These are phyloP conservation scores for Raphanus raphanistrum DNA, from an alignment of 345 rosid genomes.

Conservation along the genomic window DNA sequence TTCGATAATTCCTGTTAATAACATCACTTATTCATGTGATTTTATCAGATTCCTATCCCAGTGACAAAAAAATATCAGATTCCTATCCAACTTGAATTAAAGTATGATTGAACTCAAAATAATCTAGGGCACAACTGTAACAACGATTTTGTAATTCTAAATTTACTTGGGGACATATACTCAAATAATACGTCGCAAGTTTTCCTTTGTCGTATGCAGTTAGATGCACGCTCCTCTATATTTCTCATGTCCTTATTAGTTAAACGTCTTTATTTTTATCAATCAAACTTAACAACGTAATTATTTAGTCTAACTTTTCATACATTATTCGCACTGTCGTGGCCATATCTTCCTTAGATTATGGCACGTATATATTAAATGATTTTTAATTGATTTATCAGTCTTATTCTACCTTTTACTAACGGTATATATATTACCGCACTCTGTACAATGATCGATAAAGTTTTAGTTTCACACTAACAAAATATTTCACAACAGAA, in stretches of 20 bases:
- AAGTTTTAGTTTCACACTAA: not conserved
- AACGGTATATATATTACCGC: not conserved
- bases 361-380: constrained; percentile 19
- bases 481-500: not conserved
- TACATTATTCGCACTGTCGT: constrained; percentile 25
- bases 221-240: constrained; percentile 34
- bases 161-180: not conserved
- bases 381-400: not conserved
- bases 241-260: constrained; percentile 18
- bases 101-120: not conserved
- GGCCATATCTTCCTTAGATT: constrained; percentile 30
- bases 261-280: not conserved
- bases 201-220: constrained; percentile 37
- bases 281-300: not conserved
- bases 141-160: constrained; percentile 2
- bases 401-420: not conserved
- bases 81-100: constrained; percentile 13
- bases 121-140: constrained; percentile 14
- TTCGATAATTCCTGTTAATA: not conserved
- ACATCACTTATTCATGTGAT: not conserved
- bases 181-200: constrained; percentile 21
- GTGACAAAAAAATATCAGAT: not conserved
- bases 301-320: constrained; percentile 13
- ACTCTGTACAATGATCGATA: constrained; percentile 14
- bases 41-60: constrained; percentile 11